These are phyloP conservation scores for Barbarea vulgaris DNA, from an alignment of 345 rosid genomes.

Conservation along the genomic window DNA sequence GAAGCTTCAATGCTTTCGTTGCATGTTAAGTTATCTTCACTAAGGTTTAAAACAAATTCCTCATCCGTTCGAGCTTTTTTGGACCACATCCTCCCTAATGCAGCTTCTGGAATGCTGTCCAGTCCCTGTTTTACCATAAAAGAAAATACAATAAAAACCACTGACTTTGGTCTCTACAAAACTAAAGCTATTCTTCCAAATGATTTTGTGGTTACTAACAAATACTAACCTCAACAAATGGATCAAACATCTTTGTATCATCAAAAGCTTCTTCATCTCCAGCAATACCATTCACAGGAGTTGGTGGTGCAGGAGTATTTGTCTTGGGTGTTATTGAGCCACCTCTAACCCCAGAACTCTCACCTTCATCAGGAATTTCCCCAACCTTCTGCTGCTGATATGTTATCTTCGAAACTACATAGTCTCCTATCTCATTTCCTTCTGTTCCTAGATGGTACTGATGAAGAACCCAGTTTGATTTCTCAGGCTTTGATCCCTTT, in stretches of 20 bases:
- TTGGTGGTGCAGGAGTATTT: slow-evolving; percentile 63
- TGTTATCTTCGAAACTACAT: slow-evolving; percentile 74
- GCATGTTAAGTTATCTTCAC: slow-evolving; percentile 57
- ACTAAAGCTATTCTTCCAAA: background rate
- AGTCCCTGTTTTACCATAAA: slow-evolving; percentile 44
- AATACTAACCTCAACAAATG: slow-evolving; percentile 31
- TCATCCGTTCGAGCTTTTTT: slow-evolving; percentile 75
- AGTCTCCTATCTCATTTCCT: slow-evolving; percentile 75
- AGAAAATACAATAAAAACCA: background rate
- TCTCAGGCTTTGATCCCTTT: slow-evolving; percentile 71
- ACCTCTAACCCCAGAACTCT: slow-evolving; percentile 44
- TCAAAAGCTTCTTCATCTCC: slow-evolving; percentile 34
- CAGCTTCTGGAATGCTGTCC: slow-evolving; percentile 41
- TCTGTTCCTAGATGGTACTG: slow-evolving; percentile 86
- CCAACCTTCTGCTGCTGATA: slow-evolving; percentile 61
- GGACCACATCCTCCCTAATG: slow-evolving; percentile 44
- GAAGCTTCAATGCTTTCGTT: slow-evolving; percentile 53
- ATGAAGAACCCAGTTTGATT: slow-evolving; percentile 86
- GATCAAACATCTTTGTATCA: slow-evolving; percentile 32
- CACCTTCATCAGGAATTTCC: slow-evolving; percentile 51
- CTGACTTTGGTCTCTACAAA: slow-evolving; percentile 13
- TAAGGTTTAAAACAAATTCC: slow-evolving; percentile 36
- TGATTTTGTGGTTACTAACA: background rate
- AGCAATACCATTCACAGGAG: slow-evolving; percentile 30
- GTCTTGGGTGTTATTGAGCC: slow-evolving; percentile 78